phyloP scores from a whole-genome alignment of 179 eudicot species.

The Sideroxylon spinosum region DNA sequence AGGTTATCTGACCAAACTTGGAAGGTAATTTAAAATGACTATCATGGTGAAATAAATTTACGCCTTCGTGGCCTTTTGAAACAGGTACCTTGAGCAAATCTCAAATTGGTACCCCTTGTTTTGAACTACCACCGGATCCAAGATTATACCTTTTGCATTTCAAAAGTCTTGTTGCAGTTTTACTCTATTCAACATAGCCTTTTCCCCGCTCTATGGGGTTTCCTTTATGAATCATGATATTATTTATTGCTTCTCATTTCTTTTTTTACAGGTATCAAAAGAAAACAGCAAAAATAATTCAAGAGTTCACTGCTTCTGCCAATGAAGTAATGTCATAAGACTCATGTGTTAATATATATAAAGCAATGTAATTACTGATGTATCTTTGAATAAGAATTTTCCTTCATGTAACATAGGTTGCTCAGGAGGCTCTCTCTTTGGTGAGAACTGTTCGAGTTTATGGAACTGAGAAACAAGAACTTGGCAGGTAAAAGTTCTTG shows the following conservation, averaged over 20 bases:
- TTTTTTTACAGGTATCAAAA: constrained; percentile 75
- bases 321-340: constrained; percentile 60
- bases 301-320: constrained; percentile 86
- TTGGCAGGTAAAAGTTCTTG: constrained; percentile 47
- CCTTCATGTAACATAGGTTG: constrained; percentile 53
- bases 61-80: not conserved
- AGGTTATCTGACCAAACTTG: not conserved
- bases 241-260: constrained; percentile 7
- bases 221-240: not conserved
- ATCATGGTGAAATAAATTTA: not conserved
- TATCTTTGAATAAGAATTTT: constrained; percentile 4
- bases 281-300: constrained; percentile 84
- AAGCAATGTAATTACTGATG: not conserved
- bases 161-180: not conserved
- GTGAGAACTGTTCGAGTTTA: constrained; percentile 96
- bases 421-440: constrained; percentile 92
- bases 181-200: too few relatives aligned
- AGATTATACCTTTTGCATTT: not conserved
- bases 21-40: not conserved
- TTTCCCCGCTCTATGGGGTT: too few relatives aligned
- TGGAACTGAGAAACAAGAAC: constrained; percentile 87
- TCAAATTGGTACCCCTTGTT: not conserved
- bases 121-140: not conserved
- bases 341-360: not conserved
- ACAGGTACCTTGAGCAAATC: not conserved